phyloP scores from a whole-genome alignment of 169 alveolate genomes.

The Cryptosporidium baileyi region DNA sequence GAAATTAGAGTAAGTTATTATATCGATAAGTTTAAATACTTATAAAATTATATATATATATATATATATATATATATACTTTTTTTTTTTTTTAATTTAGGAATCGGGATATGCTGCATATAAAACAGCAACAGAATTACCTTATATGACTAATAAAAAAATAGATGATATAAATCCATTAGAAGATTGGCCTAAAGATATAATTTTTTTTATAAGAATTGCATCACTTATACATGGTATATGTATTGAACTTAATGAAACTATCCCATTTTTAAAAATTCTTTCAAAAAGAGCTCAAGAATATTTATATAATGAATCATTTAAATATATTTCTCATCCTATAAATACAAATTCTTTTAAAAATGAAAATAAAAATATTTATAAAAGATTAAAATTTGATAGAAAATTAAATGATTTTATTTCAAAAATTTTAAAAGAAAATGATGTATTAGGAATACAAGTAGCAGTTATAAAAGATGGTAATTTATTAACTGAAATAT shows the following conservation, averaged over 20 bases:
- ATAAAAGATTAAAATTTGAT: neutral
- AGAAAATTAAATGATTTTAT: conserved; percentile 4
- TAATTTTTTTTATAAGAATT: conserved; percentile 81
- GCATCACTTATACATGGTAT: conserved; percentile 84
- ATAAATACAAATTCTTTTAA: neutral
- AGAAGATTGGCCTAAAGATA: conserved; percentile 84
- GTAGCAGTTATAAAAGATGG: conserved; percentile 73
- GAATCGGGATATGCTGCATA: conserved; percentile 66
- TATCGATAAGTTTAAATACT: neutral
- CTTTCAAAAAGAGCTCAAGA: conserved; percentile 78
- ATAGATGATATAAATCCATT: conserved; percentile 74
- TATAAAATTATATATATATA: too few species aligned
- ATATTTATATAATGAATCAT: neutral
- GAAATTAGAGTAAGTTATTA: conserved; percentile 39
- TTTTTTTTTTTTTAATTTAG: neutral
- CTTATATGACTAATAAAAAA: conserved; percentile 55
- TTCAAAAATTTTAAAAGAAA: neutral
- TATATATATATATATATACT: neutral
- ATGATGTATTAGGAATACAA: conserved; percentile 73
- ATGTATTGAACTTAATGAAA: conserved; percentile 79
- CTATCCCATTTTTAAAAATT: conserved; percentile 79
- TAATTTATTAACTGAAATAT: conserved; percentile 59
- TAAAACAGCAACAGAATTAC: conserved; percentile 51
- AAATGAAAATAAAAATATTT: neutral
- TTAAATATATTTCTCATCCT: neutral